These are phyloP conservation scores for Ophidiomyces ophidiicola DNA, from an alignment of 2,329 filamentous ascomycete genomes.

Conservation along the genomic window DNA sequence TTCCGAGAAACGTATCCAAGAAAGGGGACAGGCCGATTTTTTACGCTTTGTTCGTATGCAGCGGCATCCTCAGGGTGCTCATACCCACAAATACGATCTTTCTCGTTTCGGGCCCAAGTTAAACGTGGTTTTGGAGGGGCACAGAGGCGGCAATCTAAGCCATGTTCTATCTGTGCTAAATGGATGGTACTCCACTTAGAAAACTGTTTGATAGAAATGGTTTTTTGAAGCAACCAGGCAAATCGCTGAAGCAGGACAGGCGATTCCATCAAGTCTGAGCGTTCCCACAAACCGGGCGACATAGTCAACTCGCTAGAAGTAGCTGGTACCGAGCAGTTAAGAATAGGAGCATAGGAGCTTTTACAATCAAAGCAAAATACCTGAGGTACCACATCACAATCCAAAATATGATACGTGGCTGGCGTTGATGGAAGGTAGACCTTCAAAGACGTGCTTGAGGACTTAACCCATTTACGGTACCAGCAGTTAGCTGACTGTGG, in stretches of 20 bases:
- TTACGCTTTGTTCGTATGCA: conserved; percentile 40
- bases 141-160: conserved; percentile 21
- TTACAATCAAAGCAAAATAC: conserved; percentile 21
- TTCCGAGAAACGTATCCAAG: conserved; percentile 28
- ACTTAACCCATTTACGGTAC: conserved; percentile 22
- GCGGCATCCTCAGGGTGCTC: conserved; percentile 43
- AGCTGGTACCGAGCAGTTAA: conserved; percentile 20
- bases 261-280: conserved; percentile 21
- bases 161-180: neutral
- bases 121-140: conserved; percentile 25
- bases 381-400: conserved; percentile 12
- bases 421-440: conserved; percentile 15
- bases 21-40: conserved; percentile 36
- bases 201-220: conserved; percentile 20
- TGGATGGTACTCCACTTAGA: conserved; percentile 22
- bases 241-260: conserved; percentile 19
- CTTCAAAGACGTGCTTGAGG: conserved; percentile 17
- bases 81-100: conserved; percentile 30
- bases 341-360: conserved; percentile 23
- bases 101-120: conserved; percentile 24
- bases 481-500: conserved; percentile 21
- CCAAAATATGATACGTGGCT: conserved; percentile 18
- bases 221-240: conserved; percentile 26
- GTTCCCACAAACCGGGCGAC: conserved; percentile 20
- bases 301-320: conserved; percentile 15